Conservation (phyloP, 2,329 filamentous ascomycete genomes). For the Pseudogymnoascus sp. region DNA sequence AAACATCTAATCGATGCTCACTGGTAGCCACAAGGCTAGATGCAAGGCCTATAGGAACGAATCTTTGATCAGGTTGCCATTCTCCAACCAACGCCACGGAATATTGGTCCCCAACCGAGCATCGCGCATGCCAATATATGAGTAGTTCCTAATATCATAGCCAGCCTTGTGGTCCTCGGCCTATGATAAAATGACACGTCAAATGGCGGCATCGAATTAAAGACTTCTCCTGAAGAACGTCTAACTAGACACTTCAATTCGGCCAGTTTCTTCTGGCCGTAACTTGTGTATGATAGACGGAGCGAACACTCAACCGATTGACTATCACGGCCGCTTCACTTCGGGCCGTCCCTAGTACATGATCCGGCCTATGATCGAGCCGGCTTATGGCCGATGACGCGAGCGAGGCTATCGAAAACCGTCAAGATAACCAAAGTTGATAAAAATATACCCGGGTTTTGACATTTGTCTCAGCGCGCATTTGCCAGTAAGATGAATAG, state of each 20-base stretch:
- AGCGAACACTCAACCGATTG: background rate
- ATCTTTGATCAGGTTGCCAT: background rate
- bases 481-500: background rate
- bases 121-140: background rate
- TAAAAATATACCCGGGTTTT: background rate
- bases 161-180: background rate
- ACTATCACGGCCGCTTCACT: background rate
- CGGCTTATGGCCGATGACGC: background rate
- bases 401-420: background rate
- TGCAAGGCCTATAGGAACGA: background rate
- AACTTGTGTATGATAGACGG: background rate
- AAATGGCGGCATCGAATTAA: background rate
- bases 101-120: background rate
- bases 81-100: background rate
- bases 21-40: background rate
- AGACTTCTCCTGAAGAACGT: too few species aligned
- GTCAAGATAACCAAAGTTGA: background rate
- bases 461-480: background rate
- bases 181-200: background rate
- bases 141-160: background rate
- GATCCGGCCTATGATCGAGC: background rate
- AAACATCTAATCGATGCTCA: background rate
- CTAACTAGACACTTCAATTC: too few species aligned
- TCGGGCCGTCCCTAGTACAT: background rate
- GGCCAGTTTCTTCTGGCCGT: background rate